These are phyloP conservation scores for Phytopythium helicoides DNA, from an alignment of 352 stramenopile genomes.

Conservation along the genomic window DNA sequence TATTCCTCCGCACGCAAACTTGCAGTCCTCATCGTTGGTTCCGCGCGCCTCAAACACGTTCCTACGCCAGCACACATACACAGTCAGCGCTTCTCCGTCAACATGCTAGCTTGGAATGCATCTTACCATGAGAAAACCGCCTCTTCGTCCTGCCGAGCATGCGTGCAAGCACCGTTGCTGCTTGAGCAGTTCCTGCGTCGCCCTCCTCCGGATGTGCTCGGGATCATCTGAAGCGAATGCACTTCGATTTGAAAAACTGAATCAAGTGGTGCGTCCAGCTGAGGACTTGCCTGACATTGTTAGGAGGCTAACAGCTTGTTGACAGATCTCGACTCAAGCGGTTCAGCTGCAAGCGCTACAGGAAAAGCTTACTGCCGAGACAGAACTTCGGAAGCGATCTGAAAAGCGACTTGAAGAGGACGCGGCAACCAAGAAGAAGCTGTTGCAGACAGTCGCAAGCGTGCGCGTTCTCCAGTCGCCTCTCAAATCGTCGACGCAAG, in stretches of 20 bases:
- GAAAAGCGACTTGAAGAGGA: slow-evolving; percentile 43
- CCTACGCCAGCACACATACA: slow-evolving; percentile 20
- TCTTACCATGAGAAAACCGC: slow-evolving; percentile 50
- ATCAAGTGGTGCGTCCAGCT: slow-evolving; percentile 23
- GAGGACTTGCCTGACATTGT: too few species aligned
- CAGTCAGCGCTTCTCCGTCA: not conserved
- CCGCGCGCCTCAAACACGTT: slow-evolving; percentile 42
- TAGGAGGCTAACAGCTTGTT: too few species aligned
- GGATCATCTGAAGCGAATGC: slow-evolving; percentile 7
- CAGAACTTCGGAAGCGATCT: slow-evolving; percentile 40
- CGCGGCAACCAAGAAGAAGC: slow-evolving; percentile 30
- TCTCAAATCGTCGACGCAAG: slow-evolving; percentile 41
- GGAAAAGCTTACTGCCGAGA: slow-evolving; percentile 32
- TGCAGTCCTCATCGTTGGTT: slow-evolving; percentile 23
- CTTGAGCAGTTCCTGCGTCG: slow-evolving; percentile 10
- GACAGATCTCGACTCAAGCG: too few species aligned
- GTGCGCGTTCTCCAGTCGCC: slow-evolving; percentile 38
- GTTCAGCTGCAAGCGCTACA: slow-evolving; percentile 50
- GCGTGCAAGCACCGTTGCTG: slow-evolving; percentile 7
- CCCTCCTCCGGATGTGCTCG: slow-evolving; percentile 3
- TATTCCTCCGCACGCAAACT: slow-evolving; percentile 53
- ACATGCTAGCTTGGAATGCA: not conserved
- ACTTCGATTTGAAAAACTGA: too few species aligned
- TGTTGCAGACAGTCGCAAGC: slow-evolving; percentile 58
- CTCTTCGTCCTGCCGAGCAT: not conserved